Conservation (phyloP, 108 stramenopile species). For the Cyclotella choctawhatcheeana region DNA sequence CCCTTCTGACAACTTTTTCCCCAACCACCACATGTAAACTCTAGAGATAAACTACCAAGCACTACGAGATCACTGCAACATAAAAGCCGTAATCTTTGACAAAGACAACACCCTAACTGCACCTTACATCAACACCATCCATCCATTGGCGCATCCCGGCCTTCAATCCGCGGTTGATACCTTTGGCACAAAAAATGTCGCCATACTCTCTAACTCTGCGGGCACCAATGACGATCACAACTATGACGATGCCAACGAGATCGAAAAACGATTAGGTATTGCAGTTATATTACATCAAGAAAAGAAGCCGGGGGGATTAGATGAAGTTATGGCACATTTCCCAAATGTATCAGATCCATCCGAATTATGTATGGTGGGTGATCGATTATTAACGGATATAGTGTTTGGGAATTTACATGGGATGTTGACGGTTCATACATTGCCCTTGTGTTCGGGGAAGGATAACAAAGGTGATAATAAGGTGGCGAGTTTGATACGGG, state of each 20-base stretch:
- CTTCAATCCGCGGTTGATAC: slow-evolving; percentile 66
- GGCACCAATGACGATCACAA: slow-evolving; percentile 88
- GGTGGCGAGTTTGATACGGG: slow-evolving; percentile 67
- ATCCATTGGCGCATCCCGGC: slow-evolving; percentile 65
- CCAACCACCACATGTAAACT: neutral
- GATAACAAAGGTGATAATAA: slow-evolving; percentile 81
- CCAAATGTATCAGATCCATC: slow-evolving; percentile 69
- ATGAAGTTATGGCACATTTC: slow-evolving; percentile 86
- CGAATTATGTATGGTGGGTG: slow-evolving; percentile 90
- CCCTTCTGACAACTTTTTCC: neutral
- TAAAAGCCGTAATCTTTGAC: slow-evolving; percentile 86
- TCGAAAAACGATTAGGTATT: slow-evolving; percentile 86
- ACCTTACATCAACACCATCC: slow-evolving; percentile 82
- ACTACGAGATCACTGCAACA: slow-evolving; percentile 75
- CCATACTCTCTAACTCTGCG: slow-evolving; percentile 93
- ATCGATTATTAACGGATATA: slow-evolving; percentile 92
- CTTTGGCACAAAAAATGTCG: slow-evolving; percentile 80
- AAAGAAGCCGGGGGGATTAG: slow-evolving; percentile 92
- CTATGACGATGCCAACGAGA: slow-evolving; percentile 72
- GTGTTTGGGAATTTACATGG: slow-evolving; percentile 95
- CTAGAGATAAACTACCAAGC: slow-evolving; percentile 77
- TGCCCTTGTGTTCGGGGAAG: slow-evolving; percentile 71
- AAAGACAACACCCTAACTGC: slow-evolving; percentile 97
- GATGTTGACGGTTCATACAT: slow-evolving; percentile 92
- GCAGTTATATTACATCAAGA: slow-evolving; percentile 87